Evolutionary conservation across 768 basidiomycete genomes (phyloP).

Genomic region (Psilocybe sp.): DNA sequence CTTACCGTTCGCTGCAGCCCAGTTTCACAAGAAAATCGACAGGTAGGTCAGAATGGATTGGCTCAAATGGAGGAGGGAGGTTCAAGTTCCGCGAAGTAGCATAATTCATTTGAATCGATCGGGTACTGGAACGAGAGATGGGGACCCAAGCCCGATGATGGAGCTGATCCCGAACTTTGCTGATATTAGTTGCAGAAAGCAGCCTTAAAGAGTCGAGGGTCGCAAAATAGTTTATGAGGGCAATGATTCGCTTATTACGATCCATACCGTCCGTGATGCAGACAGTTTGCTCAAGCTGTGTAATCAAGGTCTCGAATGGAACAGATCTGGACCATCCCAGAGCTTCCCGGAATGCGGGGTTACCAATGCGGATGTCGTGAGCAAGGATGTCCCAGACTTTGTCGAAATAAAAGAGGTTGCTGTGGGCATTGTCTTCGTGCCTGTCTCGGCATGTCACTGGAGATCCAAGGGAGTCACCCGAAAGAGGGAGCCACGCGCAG

Average conservation of each 20-base stretch:
- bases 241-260: slow-evolving; percentile 1
- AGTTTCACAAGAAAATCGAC: no score
- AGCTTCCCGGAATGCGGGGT: slow-evolving; percentile 22
- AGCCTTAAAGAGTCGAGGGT: not conserved
- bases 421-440: not conserved
- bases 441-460: slow-evolving; percentile 20
- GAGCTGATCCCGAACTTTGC: not conserved
- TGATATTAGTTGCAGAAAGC: not conserved
- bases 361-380: slow-evolving; percentile 13
- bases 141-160: not conserved
- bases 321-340: slow-evolving; percentile 39
- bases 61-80: no score
- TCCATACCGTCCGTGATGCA: not conserved
- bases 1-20: no score
- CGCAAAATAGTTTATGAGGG: slow-evolving; percentile 7
- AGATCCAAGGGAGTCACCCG: slow-evolving; percentile 29
- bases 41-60: no score
- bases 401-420: slow-evolving; percentile 30
- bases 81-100: no score
- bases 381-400: slow-evolving; percentile 29
- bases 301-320: slow-evolving; percentile 22
- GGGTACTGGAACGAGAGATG: no score
- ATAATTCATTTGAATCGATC: no score
- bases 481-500: slow-evolving; percentile 31
- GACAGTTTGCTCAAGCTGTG: slow-evolving; percentile 25